A percentile compares a stretch with the other conserved stretches of the same genome.
Evolutionary conservation across 169 alveolate species (phyloP).

Genomic region (Cystoisospora suis): DNA sequence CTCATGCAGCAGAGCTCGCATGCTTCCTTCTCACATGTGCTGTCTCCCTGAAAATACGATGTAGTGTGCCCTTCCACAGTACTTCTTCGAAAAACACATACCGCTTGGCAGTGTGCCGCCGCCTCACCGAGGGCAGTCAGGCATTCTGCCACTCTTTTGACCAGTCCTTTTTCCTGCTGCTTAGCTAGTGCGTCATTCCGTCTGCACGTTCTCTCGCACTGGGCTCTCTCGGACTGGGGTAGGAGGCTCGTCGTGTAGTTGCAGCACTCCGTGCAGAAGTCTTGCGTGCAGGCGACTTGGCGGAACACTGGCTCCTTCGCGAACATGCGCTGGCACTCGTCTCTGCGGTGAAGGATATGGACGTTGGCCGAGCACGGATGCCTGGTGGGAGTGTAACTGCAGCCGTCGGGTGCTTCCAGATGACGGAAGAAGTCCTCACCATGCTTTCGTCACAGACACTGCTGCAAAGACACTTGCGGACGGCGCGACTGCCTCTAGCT

Average conservation of each 20-base stretch:
- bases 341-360: constrained; percentile 60
- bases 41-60: background rate
- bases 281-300: constrained; percentile 57
- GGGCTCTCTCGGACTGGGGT: background rate
- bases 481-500: background rate
- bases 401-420: too few species aligned
- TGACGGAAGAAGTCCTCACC: too few species aligned
- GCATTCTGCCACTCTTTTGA: background rate
- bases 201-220: constrained; percentile 34
- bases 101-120: background rate
- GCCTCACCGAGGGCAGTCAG: background rate
- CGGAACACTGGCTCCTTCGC: constrained; percentile 36
- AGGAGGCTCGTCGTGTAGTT: constrained; percentile 71
- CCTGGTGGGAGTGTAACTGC: constrained; percentile 18
- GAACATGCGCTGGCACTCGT: constrained; percentile 67
- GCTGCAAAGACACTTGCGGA: background rate
- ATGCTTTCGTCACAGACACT: constrained; percentile 10
- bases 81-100: background rate
- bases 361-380: constrained; percentile 5
- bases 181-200: background rate
- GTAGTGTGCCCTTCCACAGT: background rate
- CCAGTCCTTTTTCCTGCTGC: background rate
- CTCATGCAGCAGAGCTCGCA: constrained; percentile 38
- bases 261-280: constrained; percentile 76
- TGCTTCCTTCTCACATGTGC: constrained; percentile 17